Percentiles rank a stretch among this genome's conserved stretches.
These are phyloP conservation scores for Gastrolobium villosum DNA, from an alignment of 306 rosid species.

Conservation along the genomic window DNA sequence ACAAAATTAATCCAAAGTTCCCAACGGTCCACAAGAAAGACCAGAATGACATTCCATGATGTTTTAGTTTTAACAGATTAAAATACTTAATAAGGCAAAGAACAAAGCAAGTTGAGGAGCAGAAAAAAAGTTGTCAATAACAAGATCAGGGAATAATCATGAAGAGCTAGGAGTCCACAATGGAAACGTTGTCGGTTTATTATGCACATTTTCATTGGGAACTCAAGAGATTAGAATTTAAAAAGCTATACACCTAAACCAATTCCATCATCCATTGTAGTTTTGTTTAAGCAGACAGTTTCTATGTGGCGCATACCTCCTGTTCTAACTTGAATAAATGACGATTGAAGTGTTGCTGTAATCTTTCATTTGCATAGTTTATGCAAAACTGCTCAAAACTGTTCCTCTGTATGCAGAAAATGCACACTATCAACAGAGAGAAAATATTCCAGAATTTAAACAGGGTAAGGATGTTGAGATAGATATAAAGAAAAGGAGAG, in stretches of 20 bases:
- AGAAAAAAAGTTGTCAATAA: neutral
- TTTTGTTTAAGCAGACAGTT: slow-evolving; percentile 39
- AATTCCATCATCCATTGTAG: slow-evolving; percentile 13
- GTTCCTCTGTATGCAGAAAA: slow-evolving; percentile 73
- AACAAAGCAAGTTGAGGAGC: slow-evolving; percentile 40
- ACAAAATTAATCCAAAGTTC: slow-evolving; percentile 4
- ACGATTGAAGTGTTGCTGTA: slow-evolving; percentile 98
- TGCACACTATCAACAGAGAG: slow-evolving; percentile 24
- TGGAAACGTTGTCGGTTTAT: neutral
- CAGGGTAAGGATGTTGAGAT: neutral
- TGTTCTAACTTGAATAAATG: slow-evolving; percentile 98
- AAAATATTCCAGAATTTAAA: slow-evolving; percentile 43
- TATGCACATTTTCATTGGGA: slow-evolving; percentile 22
- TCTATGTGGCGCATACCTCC: slow-evolving; percentile 69
- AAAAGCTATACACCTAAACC: neutral
- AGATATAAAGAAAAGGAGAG: slow-evolving; percentile 21
- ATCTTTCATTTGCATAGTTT: slow-evolving; percentile 97
- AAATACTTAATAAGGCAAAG: slow-evolving; percentile 5
- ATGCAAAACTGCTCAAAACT: slow-evolving; percentile 99
- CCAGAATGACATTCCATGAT: neutral
- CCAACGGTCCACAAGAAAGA: neutral
- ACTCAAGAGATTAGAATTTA: slow-evolving; percentile 13
- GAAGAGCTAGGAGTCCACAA: slow-evolving; percentile 21
- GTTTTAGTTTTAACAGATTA: neutral
- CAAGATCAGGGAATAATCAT: slow-evolving; percentile 33